Evolutionary conservation across 2,329 filamentous ascomycete species (phyloP), one percentile per base, ranked within the genome.

Genomic region (Penicillium occitanis): DNA sequence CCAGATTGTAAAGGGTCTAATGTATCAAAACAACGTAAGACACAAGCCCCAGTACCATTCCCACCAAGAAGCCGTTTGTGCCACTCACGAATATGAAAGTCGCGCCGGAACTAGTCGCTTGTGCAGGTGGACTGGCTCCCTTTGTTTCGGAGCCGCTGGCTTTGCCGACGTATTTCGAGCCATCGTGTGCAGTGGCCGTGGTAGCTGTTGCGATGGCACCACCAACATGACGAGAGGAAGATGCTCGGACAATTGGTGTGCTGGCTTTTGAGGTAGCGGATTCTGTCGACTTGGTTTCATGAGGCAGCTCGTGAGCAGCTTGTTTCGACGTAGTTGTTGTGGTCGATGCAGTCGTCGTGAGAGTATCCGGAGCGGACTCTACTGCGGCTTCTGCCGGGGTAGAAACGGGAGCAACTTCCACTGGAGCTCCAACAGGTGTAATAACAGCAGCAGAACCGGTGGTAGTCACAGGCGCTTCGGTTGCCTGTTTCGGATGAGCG

Each of bases 21-120:
- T 37, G 11, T 22, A 57, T 57, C n/a, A 37, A 25, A 19, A 57
- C 11, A 28, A 10, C 25, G 42, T 35, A 42, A 62, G 33, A 8
- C 40, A 42, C 22, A 33, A 66, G 37, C 58, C 64, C 59, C 46
- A 63, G 10, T 30, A 53, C 19, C n/a, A 66, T 11, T 3, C 48
- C 46, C 28, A 40, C 19, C 13, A 62, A 35, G 7, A 42, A 35
- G 14, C 25, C 25, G 17, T 13, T 28, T 50, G 50, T 44, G 10
- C 48, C 19, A 48, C 55, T 55, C 30, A 53, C 19, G 19, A 25
- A 13, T 22, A 22, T 25, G 4, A 30, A 19, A 10, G 30, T 30
- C n/a, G 58, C 64, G 11, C 59, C 64, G 37, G 59, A 62, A 19
- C 22, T 59, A 5, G 30, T 63, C 14, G 59, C 28, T 50, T 61